A percentile compares a stretch with the other conserved stretches of the same genome.
phyloP scores from a whole-genome alignment of 2,329 filamentous ascomycete genomes.

The Drechslerella stenobrocha region DNA sequence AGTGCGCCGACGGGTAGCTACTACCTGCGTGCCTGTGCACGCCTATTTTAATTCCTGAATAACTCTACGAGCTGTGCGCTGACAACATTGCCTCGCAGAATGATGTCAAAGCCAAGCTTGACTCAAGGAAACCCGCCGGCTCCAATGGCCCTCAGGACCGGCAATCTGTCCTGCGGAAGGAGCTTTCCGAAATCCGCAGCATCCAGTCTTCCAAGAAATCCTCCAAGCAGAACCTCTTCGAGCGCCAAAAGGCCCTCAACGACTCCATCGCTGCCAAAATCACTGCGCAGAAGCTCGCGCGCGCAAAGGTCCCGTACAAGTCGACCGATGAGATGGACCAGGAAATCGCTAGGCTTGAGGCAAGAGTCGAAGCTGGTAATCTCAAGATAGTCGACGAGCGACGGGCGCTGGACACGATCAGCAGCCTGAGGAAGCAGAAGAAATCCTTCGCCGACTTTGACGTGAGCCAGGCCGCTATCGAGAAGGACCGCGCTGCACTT shows the following conservation, averaged over 20 bases:
- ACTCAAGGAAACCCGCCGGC: conserved; percentile 77
- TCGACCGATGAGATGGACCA: conserved; percentile 82
- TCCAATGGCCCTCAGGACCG: conserved; percentile 70
- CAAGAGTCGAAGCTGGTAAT: conserved; percentile 80
- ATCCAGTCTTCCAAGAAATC: conserved; percentile 88
- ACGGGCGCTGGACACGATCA: conserved; percentile 84
- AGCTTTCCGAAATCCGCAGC: conserved; percentile 80
- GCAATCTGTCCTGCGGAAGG: conserved; percentile 78
- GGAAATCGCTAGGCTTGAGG: conserved; percentile 77
- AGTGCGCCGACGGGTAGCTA: no score
- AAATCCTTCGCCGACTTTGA: conserved; percentile 89
- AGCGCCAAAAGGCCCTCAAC: conserved; percentile 90
- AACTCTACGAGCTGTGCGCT: no score
- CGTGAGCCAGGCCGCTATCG: conserved; percentile 82
- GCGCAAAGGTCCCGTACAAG: conserved; percentile 81
- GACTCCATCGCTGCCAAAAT: conserved; percentile 83
- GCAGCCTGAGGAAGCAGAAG: conserved; percentile 79
- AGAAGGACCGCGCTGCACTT: conserved; percentile 82
- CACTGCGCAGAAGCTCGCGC: conserved; percentile 81
- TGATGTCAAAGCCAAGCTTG: conserved; percentile 83
- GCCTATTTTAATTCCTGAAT: no score
- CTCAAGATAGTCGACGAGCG: conserved; percentile 98
- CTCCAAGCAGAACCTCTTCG: conserved; percentile 73
- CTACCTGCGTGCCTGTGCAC: no score
- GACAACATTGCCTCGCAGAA: conserved; percentile 62